Evolutionary conservation across 106 monocot genomes (phyloP).

Genomic region (Platanthera guangdongensis): DNA sequence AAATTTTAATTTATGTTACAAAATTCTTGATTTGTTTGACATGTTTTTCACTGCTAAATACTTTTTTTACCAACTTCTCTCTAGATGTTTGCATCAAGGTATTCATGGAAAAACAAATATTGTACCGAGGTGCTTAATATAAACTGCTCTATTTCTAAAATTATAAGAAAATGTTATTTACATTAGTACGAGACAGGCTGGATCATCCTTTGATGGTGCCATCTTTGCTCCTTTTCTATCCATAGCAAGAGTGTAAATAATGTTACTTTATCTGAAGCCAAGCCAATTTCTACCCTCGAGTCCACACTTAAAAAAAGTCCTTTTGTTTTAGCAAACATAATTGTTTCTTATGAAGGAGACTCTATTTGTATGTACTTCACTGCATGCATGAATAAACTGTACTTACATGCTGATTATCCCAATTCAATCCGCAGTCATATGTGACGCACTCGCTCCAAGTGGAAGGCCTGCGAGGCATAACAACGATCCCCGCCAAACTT

Average conservation of each 20-base stretch:
- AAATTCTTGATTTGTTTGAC: background rate
- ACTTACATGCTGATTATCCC: background rate
- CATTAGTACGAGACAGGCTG: no score
- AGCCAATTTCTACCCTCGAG: no score
- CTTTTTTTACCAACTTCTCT: background rate
- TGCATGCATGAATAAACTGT: no score
- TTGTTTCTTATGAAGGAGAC: background rate
- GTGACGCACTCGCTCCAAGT: constrained; percentile 93
- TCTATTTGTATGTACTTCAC: background rate
- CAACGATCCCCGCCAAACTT: constrained; percentile 68
- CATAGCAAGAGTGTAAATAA: no score
- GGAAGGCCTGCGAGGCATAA: constrained; percentile 75
- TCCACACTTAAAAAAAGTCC: no score
- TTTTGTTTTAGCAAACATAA: no score
- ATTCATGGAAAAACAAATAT: background rate
- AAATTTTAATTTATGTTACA: background rate
- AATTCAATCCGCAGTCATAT: constrained; percentile 45
- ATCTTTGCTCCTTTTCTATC: no score
- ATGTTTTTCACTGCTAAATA: background rate
- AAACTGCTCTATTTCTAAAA: background rate
- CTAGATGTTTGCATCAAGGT: background rate
- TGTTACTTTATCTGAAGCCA: no score
- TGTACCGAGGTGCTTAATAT: background rate
- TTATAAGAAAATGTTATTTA: background rate
- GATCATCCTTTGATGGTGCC: no score